Evolutionary conservation across 2,329 filamentous ascomycete species (phyloP), one percentile per base, ranked within the genome.

Genomic region (Chaetomium strumarium): DNA sequence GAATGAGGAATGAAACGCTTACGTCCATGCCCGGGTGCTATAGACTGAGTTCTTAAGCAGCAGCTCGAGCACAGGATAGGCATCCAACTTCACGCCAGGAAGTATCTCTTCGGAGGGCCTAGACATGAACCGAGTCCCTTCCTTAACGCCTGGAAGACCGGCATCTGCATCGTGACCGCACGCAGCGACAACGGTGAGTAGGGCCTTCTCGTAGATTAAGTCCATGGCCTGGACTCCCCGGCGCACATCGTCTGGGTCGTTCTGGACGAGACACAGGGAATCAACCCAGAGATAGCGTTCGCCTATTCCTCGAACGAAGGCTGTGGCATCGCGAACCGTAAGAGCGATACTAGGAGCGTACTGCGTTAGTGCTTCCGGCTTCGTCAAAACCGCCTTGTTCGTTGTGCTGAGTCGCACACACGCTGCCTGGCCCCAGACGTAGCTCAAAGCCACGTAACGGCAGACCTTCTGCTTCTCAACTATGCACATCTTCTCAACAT

Each of bases 381-480:
- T n/a, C n/a, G n/a, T n/a, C n/a, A n/a, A n/a, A n/a, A n/a, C n/a
- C n/a, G n/a, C n/a, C n/a, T n/a, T n/a, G n/a, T n/a, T n/a, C n/a
- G n/a, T n/a, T n/a, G n/a, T n/a, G n/a, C n/a, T n/a, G n/a, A 30
- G 50, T 19, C 8, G 29, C 36, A 3, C n/a, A n/a, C n/a, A n/a
- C n/a, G 46, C 12, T 30, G 45, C 33, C 3, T 45, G 3, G 0
- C 68, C 67, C 68, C 67, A 70, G 1, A 65, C 61, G 54, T 69
- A 69, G 3, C 67, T 68, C 0, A 70, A 57, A 3, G 67, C 65
- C n/a, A 60, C 50, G 42, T 65, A 69, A n/a, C n/a, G n/a, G n/a
- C n/a, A n/a, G n/a, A n/a, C n/a, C n/a, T n/a, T n/a, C n/a, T n/a
- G n/a, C n/a, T n/a, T n/a, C n/a, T n/a, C n/a, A n/a, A n/a, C n/a